A percentile compares a stretch with the other conserved stretches of the same genome.
Conservation (phyloP, 805 yeast species). For the Nakazawaea ishiwadae region DNA sequence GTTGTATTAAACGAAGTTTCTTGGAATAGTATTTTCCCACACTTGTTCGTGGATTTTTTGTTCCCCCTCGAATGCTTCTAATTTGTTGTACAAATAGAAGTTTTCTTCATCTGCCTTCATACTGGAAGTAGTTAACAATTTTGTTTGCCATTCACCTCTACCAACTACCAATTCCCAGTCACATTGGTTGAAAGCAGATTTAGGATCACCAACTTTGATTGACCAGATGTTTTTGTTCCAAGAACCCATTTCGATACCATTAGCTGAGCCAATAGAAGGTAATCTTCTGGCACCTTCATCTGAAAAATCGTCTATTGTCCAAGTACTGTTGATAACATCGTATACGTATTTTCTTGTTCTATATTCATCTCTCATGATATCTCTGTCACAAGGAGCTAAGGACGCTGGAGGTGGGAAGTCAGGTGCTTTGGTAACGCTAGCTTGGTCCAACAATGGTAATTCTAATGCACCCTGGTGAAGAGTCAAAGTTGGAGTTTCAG, state of each 20-base stretch:
- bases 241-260: conserved; percentile 36
- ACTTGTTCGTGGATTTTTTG: conserved; percentile 26
- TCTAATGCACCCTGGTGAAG: conserved; percentile 26
- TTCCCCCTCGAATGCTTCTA: conserved; percentile 31
- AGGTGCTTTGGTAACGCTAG: conserved; percentile 17
- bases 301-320: conserved; percentile 29
- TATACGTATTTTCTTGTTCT: conserved; percentile 22
- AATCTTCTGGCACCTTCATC: conserved; percentile 31
- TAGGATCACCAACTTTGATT: conserved; percentile 31
- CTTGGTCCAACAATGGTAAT: conserved; percentile 26
- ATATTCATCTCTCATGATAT: conserved; percentile 20
- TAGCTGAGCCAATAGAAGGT: conserved; percentile 25
- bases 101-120: conserved; percentile 27
- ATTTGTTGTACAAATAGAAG: conserved; percentile 27
- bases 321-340: conserved; percentile 29
- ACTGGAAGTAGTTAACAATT: conserved; percentile 26
- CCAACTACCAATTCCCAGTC: conserved; percentile 38
- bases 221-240: conserved; percentile 35
- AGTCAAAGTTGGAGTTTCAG: conserved; percentile 34
- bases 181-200: conserved; percentile 33
- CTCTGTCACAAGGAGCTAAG: conserved; percentile 24
- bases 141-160: conserved; percentile 35
- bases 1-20: conserved; percentile 25
- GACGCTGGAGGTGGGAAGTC: conserved; percentile 26
- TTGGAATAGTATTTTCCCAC: conserved; percentile 30